Evolutionary conservation across 2,329 filamentous ascomycete species (phyloP), one percentile per base, ranked within the genome.

Genomic region (Paecilomyces dactylethromorphus): DNA sequence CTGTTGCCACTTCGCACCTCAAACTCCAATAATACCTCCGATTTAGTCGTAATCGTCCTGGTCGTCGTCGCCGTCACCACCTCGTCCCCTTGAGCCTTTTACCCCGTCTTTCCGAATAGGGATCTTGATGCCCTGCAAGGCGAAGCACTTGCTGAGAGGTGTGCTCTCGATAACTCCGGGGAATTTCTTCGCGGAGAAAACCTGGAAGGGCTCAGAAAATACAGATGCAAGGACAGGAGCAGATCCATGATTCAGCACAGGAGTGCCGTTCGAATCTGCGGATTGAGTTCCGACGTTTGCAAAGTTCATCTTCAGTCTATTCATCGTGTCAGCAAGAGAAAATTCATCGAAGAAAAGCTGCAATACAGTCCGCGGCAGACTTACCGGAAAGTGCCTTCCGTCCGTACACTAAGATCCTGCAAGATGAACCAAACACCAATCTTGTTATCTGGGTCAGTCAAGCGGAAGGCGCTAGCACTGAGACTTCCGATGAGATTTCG

Each of bases 141-240:
- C 93, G 76, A 99, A 97, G 62, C 87, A 90, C 74, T 95, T 96
- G 81, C 92, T 97, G 18, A 97, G 79, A 3, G 86, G 77, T 0
- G 94, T 99, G 73, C 90, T 95, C 72, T 97, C 93, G 59, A 96
- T 96, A 1, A 99, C 94, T 49, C 94, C 94, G 0, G 94, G 94
- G 74, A 99, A 99, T 70, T 97, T 97, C 82, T 99, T 99, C 54
- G 94, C 94, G 2, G 91, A 96, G 76, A 89, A 97, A 31, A 99
- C 94, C 57, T 91, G 90, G 79, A 99, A 97, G 2, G 87, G 83
- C 3, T 96, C 89, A 54, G 90, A 95, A 76, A 93, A 97, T 66
- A 87, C 88, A 8, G 87, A 89, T 0, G 93, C 92, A 18, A 97
- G 82, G 12, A 97, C 88, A 0, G 90, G 90, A 0, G 90, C 90